Base-by-base conservation (phyloP, 208 protist species). In the Wallacemonas rigidus region DNA sequence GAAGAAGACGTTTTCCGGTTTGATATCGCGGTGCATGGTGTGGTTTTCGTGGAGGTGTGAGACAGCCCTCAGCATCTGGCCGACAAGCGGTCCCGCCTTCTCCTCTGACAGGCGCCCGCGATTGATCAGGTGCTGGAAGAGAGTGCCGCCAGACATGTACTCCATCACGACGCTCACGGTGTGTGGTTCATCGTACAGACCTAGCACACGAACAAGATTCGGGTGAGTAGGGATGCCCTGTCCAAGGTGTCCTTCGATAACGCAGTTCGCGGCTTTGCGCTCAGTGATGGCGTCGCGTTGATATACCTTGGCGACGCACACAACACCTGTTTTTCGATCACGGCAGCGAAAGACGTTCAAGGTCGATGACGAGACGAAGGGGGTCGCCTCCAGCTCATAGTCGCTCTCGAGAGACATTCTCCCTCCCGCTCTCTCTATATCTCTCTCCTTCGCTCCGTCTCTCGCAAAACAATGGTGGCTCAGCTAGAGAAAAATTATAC, bases 11-110 rank as follows among this genome's bases (percentile, higher is more conserved):
- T 99, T 99, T 67, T 99, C 98, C 38, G 98, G 98, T 77, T 99
- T 99, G 41, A 99, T 95, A 78, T 99, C 99, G 64, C 99, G 90
- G 80, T 99, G 99, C 97, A 99, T 99, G 45, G 99, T 97, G 40
- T 98, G 98, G 61, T 82, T 88, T 38, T 84, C 89, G 86, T 99
- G 98, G 70, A 97, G 92, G 70, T 97, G 97, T 48, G 96, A 71
- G 17, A 99, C 77, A 35, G 95, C 96, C 44, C 85, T 69, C 71
- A 98, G 98, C 5, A 99, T 86, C 76, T 99, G 99, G 51, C 86
- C 97, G 61, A 98, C 79, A 35, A 99, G 80, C 35, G 97, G 93
- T 7, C 88, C 88, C 56, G 98, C 98, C 5, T 75, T 89, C 7
- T 97, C 86, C 67, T 96, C 97, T 1, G 90, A 88, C 54, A 99